These are phyloP conservation scores for Exophiala oligosperma DNA, from an alignment of 2,329 filamentous ascomycete species.

Conservation along the genomic window DNA sequence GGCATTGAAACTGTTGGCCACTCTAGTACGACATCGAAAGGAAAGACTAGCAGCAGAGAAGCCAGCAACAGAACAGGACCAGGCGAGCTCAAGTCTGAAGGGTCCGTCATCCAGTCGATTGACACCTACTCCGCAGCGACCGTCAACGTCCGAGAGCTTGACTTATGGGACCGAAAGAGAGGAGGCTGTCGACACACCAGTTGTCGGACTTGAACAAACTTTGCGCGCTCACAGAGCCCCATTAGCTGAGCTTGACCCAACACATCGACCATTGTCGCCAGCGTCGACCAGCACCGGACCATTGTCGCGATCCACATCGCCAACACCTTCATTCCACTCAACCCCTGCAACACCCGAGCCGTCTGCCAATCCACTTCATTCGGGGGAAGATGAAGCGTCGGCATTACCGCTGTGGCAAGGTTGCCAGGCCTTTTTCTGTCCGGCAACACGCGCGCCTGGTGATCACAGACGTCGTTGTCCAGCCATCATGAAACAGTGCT, in stretches of 20 bases:
- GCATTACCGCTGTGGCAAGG: conserved; percentile 43
- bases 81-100: background rate
- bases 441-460: conserved; percentile 42
- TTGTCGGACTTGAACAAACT: conserved; percentile 6
- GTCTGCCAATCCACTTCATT: background rate
- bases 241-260: conserved; percentile 27
- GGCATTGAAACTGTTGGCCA: conserved; percentile 21
- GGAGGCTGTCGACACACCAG: background rate
- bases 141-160: background rate
- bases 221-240: conserved; percentile 11
- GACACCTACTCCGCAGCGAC: background rate
- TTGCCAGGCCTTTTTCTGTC: conserved; percentile 51
- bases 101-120: background rate
- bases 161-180: background rate
- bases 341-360: conserved; percentile 40
- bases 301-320: conserved; percentile 39
- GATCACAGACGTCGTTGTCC: conserved; percentile 48
- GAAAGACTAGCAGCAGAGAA: conserved; percentile 16
- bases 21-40: conserved; percentile 29
- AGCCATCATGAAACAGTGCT: conserved; percentile 46
- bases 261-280: conserved; percentile 27
- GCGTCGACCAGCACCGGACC: conserved; percentile 35
- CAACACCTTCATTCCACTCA: conserved; percentile 41
- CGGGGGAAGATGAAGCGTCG: conserved; percentile 1
- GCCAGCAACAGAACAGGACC: background rate